Base-by-base conservation (phyloP, 2,329 filamentous ascomycete genomes). In the Curvularia eragrostidis region DNA sequence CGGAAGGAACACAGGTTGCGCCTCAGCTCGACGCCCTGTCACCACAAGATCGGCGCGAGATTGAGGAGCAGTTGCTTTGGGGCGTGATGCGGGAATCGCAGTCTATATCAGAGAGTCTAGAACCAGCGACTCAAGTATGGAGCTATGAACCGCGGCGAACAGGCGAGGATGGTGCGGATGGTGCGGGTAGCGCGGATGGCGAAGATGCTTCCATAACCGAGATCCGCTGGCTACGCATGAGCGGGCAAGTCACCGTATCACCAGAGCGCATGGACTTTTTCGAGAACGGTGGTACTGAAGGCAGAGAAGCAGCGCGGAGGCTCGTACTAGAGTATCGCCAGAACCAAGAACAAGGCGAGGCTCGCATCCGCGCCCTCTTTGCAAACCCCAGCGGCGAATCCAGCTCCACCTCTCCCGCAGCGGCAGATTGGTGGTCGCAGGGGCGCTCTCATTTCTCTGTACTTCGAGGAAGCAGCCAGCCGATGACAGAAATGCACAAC, bases 41-140 rank as follows among this genome's bases (percentile, higher is more conserved):
- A 5, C 59, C 53, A 8, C 63, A 60, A 48, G 71, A 75, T 43
- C 67, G 69, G 21, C 61, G 65, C 41, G 70, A 73, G 6, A 65
- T 75, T 3, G 71, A 75, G 52, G 65, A 75, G 28, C 70, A 74
- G 34, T 52, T 75, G 3, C 44, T 75, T 3, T 74, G 70, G 73
- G 68, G 71, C 19, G 71, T 74, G 3, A 64, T 75, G 61, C 65
- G 64, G 18, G 68, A 74, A 28, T 73, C 72, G 1, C 64, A 63
- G 18, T 44, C 41, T 9, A 48, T 59, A 10, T 57, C 48, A 19
- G 34, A 59, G 8, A 59, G 46, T 6, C 56, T 58, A 9, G 62
- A 71, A 13, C 54, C 54, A 10, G 64, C 66, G 18, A 59, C 54
- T 13, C 59, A 66, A 34, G 67, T 72, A 3, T 63, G 66, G 62